Evolutionary conservation across 768 basidiomycete genomes (phyloP).

Genomic region (Tylopilus plumbeoviolaceoides): DNA sequence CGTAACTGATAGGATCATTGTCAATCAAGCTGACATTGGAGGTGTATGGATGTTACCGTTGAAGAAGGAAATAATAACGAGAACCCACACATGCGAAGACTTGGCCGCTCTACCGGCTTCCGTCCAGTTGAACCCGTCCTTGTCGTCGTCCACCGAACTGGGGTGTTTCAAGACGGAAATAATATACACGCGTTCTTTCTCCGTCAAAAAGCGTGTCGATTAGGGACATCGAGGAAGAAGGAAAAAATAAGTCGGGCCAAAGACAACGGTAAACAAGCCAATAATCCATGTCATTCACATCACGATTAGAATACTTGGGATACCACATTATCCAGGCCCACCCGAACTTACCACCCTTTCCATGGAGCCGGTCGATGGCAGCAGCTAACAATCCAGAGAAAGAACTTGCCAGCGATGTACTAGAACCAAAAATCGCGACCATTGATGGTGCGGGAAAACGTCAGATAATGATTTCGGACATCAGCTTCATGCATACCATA

Average conservation of each 20-base stretch:
- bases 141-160: constrained; percentile 37
- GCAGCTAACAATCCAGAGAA: constrained; percentile 53
- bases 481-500: constrained; percentile 9
- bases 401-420: constrained; percentile 51
- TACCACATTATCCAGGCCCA: constrained; percentile 67
- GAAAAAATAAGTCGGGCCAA: constrained; percentile 48
- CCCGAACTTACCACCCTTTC: constrained; percentile 45
- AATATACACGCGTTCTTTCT: constrained; percentile 49
- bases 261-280: constrained; percentile 57
- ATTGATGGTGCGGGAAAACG: constrained; percentile 16
- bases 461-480: constrained; percentile 2
- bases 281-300: not conserved
- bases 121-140: constrained; percentile 51
- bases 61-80: constrained; percentile 54
- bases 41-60: constrained; percentile 33
- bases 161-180: constrained; percentile 20
- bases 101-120: constrained; percentile 48
- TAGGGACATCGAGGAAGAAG: constrained; percentile 44
- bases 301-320: constrained; percentile 27
- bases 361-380: constrained; percentile 54
- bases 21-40: not conserved
- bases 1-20: too few relatives aligned
- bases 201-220: constrained; percentile 47
- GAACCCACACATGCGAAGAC: constrained; percentile 52
- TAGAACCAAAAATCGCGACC: constrained; percentile 34